A percentile compares a stretch with the other conserved stretches of the same genome.
phyloP scores from a whole-genome alignment of 441 rosid genomes.

The Populus trichocarpa region DNA sequence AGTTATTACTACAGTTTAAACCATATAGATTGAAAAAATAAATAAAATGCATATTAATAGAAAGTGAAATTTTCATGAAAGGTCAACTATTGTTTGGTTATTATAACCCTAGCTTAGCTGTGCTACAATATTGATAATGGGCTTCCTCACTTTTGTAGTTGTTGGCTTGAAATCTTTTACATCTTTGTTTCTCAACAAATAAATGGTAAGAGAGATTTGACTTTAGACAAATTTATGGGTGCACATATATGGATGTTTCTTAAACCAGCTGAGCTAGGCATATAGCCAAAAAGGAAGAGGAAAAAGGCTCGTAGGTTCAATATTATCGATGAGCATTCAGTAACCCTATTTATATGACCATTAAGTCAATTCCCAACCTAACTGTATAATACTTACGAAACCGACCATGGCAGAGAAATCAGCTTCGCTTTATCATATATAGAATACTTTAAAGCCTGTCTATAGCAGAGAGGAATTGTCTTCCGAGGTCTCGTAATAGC shows the following conservation, averaged over 20 bases:
- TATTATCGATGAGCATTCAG: background rate
- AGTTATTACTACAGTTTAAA: no score
- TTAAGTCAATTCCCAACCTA: no score
- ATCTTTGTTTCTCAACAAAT: background rate
- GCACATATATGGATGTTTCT: background rate
- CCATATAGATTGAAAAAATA: no score
- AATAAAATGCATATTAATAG: no score
- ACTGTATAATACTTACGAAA: no score
- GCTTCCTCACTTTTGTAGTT: background rate
- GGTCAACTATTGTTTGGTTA: background rate
- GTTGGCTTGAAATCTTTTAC: background rate
- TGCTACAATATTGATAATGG: background rate
- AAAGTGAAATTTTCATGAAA: background rate
- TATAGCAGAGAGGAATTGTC: no score
- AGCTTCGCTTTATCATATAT: no score
- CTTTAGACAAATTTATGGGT: background rate
- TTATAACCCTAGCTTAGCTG: background rate
- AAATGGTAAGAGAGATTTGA: background rate
- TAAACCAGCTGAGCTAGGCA: background rate
- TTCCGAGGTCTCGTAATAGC: no score
- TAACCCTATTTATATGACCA: no score
- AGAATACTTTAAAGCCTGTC: no score
- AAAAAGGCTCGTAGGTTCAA: background rate
- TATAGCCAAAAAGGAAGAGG: background rate
- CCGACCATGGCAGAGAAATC: no score